Evolutionary conservation across 768 basidiomycete genomes (phyloP).

Genomic region (Gelatoporia subvermispora): DNA sequence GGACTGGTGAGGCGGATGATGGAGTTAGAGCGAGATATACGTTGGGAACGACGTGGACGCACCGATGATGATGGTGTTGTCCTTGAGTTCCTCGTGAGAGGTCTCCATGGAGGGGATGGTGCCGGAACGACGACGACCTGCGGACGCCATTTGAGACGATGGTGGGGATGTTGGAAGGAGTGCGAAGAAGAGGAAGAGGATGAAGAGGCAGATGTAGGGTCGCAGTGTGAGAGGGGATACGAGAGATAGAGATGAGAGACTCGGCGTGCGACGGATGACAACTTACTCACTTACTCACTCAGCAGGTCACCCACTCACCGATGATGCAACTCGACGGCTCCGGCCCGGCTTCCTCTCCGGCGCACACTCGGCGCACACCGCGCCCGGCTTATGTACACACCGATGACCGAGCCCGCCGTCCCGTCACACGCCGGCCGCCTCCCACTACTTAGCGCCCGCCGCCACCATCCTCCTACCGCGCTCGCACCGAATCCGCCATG

Average conservation of each 20-base stretch:
- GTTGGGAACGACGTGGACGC: slow-evolving; percentile 25
- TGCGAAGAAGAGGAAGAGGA: slow-evolving; percentile 6
- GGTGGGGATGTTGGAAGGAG: slow-evolving; percentile 11
- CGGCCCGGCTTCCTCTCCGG: slow-evolving; percentile 13
- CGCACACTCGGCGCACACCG: too few relatives aligned
- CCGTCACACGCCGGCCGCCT: slow-evolving; percentile 2
- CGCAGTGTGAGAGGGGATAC: slow-evolving; percentile 1
- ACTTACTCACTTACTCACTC: too few relatives aligned
- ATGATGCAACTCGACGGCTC: slow-evolving; percentile 16
- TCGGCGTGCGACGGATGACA: neutral
- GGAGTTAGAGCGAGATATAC: neutral
- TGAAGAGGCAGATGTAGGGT: neutral
- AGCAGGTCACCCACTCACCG: slow-evolving; percentile 7
- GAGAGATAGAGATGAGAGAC: too few relatives aligned
- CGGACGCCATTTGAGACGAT: slow-evolving; percentile 2
- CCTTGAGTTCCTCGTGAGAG: slow-evolving; percentile 63
- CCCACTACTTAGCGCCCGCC: slow-evolving; percentile 4
- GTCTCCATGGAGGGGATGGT: slow-evolving; percentile 90
- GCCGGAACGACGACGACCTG: slow-evolving; percentile 50
- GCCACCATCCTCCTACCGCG: neutral
- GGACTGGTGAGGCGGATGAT: slow-evolving; percentile 64
- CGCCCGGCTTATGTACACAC: too few relatives aligned
- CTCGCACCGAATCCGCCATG: neutral
- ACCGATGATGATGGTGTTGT: slow-evolving; percentile 90
- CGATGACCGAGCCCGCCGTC: too few relatives aligned